A percentile compares a stretch with the other conserved stretches of the same genome.
Evolutionary conservation across 1,284 basidiomycete genomes (phyloP).

Genomic region (Entoloma clypeatum): DNA sequence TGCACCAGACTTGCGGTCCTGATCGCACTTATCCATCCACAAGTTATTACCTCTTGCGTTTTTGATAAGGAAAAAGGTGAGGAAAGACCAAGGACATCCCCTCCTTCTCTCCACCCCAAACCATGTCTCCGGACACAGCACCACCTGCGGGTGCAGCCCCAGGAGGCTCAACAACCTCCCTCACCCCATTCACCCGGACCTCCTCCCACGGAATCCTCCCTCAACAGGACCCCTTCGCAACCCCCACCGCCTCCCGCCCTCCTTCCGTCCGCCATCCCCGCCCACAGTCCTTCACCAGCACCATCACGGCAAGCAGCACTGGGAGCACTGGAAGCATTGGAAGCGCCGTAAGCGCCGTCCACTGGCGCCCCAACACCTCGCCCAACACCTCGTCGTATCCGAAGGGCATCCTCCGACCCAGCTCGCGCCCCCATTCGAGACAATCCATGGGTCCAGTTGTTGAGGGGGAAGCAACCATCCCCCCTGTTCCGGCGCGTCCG

Average conservation of each 20-base stretch:
- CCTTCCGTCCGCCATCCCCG: constrained; percentile 29
- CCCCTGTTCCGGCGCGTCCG: constrained; percentile 12
- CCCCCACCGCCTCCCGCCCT: constrained; percentile 31
- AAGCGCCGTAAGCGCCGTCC: too few species aligned
- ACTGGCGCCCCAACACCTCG: constrained; percentile 16
- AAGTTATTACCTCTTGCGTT: too few species aligned
- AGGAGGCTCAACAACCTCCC: background rate
- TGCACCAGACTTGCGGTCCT: too few species aligned
- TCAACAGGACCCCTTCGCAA: constrained; percentile 31
- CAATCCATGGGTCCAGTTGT: background rate
- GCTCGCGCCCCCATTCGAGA: constrained; percentile 2
- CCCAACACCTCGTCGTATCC: constrained; percentile 14
- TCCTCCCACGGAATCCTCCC: background rate
- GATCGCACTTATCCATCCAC: too few species aligned
- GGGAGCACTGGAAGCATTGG: constrained; percentile 11
- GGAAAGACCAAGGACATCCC: too few species aligned
- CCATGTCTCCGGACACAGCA: background rate
- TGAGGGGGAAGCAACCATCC: background rate
- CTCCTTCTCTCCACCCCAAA: background rate
- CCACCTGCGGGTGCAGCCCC: background rate
- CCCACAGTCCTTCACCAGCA: constrained; percentile 23
- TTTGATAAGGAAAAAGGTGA: too few species aligned
- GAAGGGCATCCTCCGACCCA: constrained; percentile 7
- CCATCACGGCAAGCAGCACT: constrained; percentile 25
- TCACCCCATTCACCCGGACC: background rate